Percentiles rank a stretch among this genome's conserved stretches.
Conservation (phyloP, 768 basidiomycete species). For the Kwoniella botswanensis region DNA sequence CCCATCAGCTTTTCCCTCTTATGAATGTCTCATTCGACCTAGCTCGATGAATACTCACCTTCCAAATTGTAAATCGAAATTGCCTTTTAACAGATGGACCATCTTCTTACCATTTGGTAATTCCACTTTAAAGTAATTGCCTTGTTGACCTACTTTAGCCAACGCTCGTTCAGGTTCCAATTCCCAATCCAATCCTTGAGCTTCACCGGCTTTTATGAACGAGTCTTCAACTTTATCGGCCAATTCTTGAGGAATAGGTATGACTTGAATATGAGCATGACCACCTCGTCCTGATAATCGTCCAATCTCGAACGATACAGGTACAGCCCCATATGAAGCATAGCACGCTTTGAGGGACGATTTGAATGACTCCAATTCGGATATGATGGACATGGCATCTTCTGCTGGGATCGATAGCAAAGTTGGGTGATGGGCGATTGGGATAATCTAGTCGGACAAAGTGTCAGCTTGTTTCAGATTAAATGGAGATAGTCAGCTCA, state of each 20-base stretch:
- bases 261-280: slow-evolving; percentile 89
- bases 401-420: slow-evolving; percentile 79
- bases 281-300: slow-evolving; percentile 83
- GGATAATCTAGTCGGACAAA: slow-evolving; percentile 61
- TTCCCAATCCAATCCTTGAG: slow-evolving; percentile 75
- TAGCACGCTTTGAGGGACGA: slow-evolving; percentile 73
- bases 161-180: slow-evolving; percentile 70
- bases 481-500: slow-evolving; percentile 61
- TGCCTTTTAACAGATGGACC: slow-evolving; percentile 80
- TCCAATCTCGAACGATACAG: slow-evolving; percentile 87
- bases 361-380: slow-evolving; percentile 85
- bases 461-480: slow-evolving; percentile 11
- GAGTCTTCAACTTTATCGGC: slow-evolving; percentile 70
- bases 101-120: slow-evolving; percentile 82
- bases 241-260: slow-evolving; percentile 60
- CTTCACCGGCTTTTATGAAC: slow-evolving; percentile 73
- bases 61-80: slow-evolving; percentile 91
- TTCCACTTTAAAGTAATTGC: slow-evolving; percentile 89
- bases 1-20: background rate
- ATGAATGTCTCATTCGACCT: background rate
- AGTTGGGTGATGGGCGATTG: slow-evolving; percentile 81
- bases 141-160: slow-evolving; percentile 60
- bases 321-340: slow-evolving; percentile 68
- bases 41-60: slow-evolving; percentile 65
- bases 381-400: slow-evolving; percentile 72